These are phyloP conservation scores for Emericellopsis terricola DNA, from an alignment of 495 filamentous ascomycete genomes.

Conservation along the genomic window DNA sequence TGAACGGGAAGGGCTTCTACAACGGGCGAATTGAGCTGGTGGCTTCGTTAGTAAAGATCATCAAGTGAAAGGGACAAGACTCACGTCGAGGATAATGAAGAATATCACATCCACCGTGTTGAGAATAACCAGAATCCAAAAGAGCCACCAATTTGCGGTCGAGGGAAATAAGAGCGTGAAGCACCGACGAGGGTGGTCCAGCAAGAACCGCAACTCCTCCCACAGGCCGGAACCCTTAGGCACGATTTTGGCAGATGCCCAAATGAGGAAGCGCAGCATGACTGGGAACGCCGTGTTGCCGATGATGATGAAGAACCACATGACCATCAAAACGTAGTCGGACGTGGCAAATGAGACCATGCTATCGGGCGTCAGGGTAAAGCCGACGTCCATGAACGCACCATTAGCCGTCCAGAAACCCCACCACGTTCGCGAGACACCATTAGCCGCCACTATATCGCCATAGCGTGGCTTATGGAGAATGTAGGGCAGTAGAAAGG, in stretches of 20 bases:
- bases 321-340: conserved; percentile 47
- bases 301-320: conserved; percentile 64
- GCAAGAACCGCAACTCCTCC: conserved; percentile 69
- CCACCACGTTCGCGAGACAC: conserved; percentile 63
- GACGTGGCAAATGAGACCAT: conserved; percentile 66
- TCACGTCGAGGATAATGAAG: conserved; percentile 68
- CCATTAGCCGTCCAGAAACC: conserved; percentile 65
- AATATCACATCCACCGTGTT: conserved; percentile 69
- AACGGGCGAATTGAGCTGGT: conserved; percentile 46
- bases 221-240: conserved; percentile 42
- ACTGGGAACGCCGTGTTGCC: conserved; percentile 86
- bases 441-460: conserved; percentile 33
- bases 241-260: conserved; percentile 39
- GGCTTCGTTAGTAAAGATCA: background rate
- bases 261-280: conserved; percentile 73
- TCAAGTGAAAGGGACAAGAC: conserved; percentile 9
- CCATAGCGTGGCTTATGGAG: conserved; percentile 37
- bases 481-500: conserved; percentile 63
- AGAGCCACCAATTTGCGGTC: conserved; percentile 78
- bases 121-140: conserved; percentile 55
- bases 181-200: conserved; percentile 81
- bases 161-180: conserved; percentile 78
- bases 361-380: conserved; percentile 69
- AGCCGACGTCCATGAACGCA: conserved; percentile 71
- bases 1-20: conserved; percentile 43